These are phyloP conservation scores for Mycena olivaceomarginata DNA, from an alignment of 768 basidiomycete genomes.

Conservation along the genomic window DNA sequence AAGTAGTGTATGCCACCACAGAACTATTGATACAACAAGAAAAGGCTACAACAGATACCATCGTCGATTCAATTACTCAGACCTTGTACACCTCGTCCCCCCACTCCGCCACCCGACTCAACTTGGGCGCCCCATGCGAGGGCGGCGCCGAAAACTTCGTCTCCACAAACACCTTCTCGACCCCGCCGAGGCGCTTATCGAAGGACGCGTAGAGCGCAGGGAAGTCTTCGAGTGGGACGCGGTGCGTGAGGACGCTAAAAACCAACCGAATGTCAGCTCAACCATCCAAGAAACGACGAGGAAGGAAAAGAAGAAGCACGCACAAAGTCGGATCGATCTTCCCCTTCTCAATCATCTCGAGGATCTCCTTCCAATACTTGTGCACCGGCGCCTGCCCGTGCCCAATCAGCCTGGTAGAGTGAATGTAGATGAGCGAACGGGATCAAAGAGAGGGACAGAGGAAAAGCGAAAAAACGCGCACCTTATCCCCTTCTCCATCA, in stretches of 20 bases:
- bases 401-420: slow-evolving; percentile 74
- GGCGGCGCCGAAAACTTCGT: slow-evolving; percentile 72
- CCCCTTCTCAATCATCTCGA: slow-evolving; percentile 78
- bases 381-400: slow-evolving; percentile 88
- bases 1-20: no score
- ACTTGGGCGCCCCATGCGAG: slow-evolving; percentile 68
- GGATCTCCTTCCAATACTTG: slow-evolving; percentile 83
- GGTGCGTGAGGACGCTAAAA: slow-evolving; percentile 71
- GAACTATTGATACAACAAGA: no score
- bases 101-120: slow-evolving; percentile 74
- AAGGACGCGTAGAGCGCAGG: slow-evolving; percentile 79
- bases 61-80: no score
- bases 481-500: slow-evolving; percentile 82
- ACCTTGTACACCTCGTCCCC: no score
- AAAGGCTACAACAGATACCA: no score
- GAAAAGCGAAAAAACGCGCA: no score
- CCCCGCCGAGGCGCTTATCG: slow-evolving; percentile 72
- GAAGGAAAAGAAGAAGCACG: slow-evolving; percentile 1
- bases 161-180: slow-evolving; percentile 86
- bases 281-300: not conserved
- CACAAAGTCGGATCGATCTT: slow-evolving; percentile 81
- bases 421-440: no score
- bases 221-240: slow-evolving; percentile 81
- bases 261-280: not conserved
- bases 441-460: no score